Conservation (phyloP, 2,329 filamentous ascomycete genomes). For the Alternaria angustiovoidea region DNA sequence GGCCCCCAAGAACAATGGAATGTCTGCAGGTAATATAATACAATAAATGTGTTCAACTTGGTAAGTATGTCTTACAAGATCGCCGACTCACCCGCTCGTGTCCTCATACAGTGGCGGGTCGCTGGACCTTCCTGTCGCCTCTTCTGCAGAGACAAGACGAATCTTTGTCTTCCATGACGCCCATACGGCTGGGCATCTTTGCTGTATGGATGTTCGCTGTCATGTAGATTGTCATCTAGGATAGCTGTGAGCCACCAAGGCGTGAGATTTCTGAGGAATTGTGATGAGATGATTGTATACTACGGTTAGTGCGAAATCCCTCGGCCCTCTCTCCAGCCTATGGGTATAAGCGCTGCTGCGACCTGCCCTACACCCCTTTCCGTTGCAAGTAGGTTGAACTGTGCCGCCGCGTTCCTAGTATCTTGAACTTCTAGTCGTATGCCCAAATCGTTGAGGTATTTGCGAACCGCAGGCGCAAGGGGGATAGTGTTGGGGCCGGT, state of each 20-base stretch:
- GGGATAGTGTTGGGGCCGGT: conserved; percentile 79
- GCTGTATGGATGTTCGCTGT: not conserved
- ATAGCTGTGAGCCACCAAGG: not conserved
- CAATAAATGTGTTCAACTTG: conserved; percentile 6
- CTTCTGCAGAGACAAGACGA: not conserved
- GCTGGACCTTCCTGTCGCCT: not conserved
- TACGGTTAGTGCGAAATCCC: conserved; percentile 6
- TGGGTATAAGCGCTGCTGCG: conserved; percentile 85
- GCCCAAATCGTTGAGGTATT: conserved; percentile 76
- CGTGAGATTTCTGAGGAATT: not conserved
- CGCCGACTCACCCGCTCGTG: conserved; percentile 1
- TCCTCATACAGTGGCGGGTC: not conserved
- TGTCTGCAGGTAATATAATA: conserved; percentile 8
- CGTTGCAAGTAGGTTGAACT: conserved; percentile 95
- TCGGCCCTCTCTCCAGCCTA: conserved; percentile 74
- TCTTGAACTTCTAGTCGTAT: conserved; percentile 89
- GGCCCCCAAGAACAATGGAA: not conserved
- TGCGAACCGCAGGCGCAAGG: conserved; percentile 76
- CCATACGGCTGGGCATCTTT: not conserved
- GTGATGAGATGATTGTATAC: not conserved
- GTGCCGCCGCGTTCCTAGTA: conserved; percentile 90
- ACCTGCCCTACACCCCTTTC: conserved; percentile 87
- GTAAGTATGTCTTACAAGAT: not conserved
- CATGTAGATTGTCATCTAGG: not conserved
- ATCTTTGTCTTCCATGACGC: not conserved